Evolutionary conservation across 495 filamentous ascomycete genomes (phyloP), one percentile per base, ranked within the genome.

Genomic region (Penicillium subrubescens): DNA sequence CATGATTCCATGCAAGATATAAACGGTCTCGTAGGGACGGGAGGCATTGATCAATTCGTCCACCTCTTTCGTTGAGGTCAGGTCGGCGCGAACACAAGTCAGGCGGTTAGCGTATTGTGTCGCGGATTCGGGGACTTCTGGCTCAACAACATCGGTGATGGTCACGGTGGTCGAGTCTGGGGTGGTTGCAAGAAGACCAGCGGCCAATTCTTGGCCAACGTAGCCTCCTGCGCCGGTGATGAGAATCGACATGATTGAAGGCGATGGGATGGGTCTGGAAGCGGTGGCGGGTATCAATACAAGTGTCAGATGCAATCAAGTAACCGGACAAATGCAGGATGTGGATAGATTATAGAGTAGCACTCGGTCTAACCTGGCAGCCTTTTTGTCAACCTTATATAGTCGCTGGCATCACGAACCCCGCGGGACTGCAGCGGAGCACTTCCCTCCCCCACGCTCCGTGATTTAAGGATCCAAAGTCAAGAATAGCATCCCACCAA

Each of bases 1-100:
- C 92, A 94, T 94, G 77, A 96, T 92, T 52, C 92, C 92, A 75
- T 96, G 92, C 67, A 96, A 87, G 59, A 93, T 73, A 79, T 90
- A 94, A 68, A 91, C 81, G 17, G 87, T 88, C 65, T 86, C 81
- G 15, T 89, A 83, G 37, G 78, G 84, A 17, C 71, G 71, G 34
- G 72, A 66, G 21, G 62, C 56, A 23, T 68, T 72, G 60, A 81
- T 75, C 21, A 90, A 70, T 31, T 89, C 68, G 34, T 87, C 80
- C 60, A 87, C 86, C 63, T 84, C 87, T n/a, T 79, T 61, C 0
- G 81, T 68, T 29, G 81, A 82, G 61, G 84, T 84, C 54, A 93
- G 83, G 74, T 93, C 90, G 2, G 88, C 89, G 21, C 82, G 73
- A 17, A 90, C 64, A 59, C 81, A 75, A n/a, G 67, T 83, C 0